Conservation (phyloP, 768 basidiomycete genomes). For the Pleurotus eryngii region DNA sequence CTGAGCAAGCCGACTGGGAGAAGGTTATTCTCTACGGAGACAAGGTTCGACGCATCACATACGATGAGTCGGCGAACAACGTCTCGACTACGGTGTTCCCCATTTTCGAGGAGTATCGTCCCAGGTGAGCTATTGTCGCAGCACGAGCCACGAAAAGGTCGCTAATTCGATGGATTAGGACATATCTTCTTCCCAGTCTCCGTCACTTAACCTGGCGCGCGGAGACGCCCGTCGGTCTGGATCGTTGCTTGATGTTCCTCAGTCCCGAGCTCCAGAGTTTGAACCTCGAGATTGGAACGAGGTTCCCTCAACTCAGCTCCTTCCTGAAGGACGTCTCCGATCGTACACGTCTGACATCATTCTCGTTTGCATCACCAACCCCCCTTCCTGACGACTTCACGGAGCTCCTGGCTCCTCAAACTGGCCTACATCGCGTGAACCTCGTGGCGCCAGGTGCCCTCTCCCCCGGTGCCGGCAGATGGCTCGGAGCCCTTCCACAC, state of each 20-base stretch:
- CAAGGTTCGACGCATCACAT: slow-evolving; percentile 65
- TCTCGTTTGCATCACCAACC: slow-evolving; percentile 69
- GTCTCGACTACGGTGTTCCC: slow-evolving; percentile 65
- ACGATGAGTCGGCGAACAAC: slow-evolving; percentile 64
- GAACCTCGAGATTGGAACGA: slow-evolving; percentile 59
- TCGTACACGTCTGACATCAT: slow-evolving; percentile 59
- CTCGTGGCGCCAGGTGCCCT: slow-evolving; percentile 76
- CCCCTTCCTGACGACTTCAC: slow-evolving; percentile 71
- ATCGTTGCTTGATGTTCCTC: slow-evolving; percentile 63
- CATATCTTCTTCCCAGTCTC: slow-evolving; percentile 68
- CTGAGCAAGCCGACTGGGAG: slow-evolving; percentile 69
- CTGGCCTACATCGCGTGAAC: slow-evolving; percentile 54
- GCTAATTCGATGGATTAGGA: slow-evolving; percentile 12
- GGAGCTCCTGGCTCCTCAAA: slow-evolving; percentile 58
- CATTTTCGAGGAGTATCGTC: slow-evolving; percentile 61
- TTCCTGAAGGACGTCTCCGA: slow-evolving; percentile 65
- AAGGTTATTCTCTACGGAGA: slow-evolving; percentile 62
- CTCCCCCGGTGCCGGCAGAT: slow-evolving; percentile 65
- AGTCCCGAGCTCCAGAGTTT: slow-evolving; percentile 58
- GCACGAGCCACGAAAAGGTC: not conserved
- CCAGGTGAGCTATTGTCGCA: slow-evolving; percentile 22
- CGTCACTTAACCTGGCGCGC: slow-evolving; percentile 70
- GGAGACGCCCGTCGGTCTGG: slow-evolving; percentile 62
- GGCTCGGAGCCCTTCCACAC: slow-evolving; percentile 62
- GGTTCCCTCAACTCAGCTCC: slow-evolving; percentile 53